phyloP scores from a whole-genome alignment of 257 asterid genomes.

The Asclepias syriaca region DNA sequence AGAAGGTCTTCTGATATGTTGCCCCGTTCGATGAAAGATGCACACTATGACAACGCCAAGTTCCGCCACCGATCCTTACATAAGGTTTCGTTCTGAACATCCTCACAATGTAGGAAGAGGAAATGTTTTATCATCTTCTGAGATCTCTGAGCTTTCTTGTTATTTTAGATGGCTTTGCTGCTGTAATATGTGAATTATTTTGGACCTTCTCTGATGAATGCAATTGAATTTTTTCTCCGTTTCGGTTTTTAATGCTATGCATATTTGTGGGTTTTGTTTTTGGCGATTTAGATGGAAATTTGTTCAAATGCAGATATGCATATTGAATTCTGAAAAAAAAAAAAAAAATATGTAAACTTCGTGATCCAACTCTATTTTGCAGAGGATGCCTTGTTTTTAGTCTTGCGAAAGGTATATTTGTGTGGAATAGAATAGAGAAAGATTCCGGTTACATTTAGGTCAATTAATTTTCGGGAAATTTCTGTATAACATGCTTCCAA shows the following conservation, averaged over 20 bases:
- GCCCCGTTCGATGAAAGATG: conserved; percentile 85
- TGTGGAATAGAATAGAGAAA: background rate
- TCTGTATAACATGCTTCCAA: background rate
- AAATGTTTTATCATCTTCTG: background rate
- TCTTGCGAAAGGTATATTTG: background rate
- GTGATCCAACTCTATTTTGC: background rate
- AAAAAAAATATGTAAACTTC: background rate
- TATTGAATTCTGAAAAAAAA: background rate
- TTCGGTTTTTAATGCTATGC: background rate
- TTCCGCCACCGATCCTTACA: conserved; percentile 72
- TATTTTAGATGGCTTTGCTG: conserved; percentile 4
- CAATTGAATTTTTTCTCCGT: background rate
- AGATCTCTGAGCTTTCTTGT: background rate
- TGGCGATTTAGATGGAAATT: background rate
- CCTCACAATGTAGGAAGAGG: background rate
- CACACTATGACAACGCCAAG: conserved; percentile 79
- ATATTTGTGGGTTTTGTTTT: too few species aligned
- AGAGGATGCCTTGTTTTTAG: background rate
- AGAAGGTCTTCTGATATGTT: conserved; percentile 67
- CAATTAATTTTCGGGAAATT: background rate
- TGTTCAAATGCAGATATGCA: background rate
- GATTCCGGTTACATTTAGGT: background rate
- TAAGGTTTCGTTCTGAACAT: conserved; percentile 36
- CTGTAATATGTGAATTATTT: background rate
- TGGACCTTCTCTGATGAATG: background rate